phyloP scores from a whole-genome alignment of 2,329 filamentous ascomycete species.

The Trichoderma citrinoviride region DNA sequence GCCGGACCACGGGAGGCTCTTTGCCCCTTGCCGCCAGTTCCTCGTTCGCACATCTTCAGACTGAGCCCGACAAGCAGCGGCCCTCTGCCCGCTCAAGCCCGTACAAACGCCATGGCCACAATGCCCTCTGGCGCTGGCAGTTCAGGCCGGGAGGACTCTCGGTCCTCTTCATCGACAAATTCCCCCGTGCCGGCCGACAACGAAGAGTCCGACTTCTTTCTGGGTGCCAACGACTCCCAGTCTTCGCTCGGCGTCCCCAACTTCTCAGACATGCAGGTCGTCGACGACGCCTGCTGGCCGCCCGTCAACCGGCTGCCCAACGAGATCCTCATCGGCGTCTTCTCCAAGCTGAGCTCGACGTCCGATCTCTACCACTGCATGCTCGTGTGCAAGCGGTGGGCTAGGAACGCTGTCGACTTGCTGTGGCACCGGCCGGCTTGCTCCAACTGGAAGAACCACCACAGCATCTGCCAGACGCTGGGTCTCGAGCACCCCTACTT shows the following conservation, averaged over 20 bases:
- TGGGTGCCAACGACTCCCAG: slow-evolving; percentile 84
- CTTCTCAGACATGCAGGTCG: slow-evolving; percentile 68
- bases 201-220: slow-evolving; percentile 92
- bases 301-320: slow-evolving; percentile 84
- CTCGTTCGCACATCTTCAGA: background rate
- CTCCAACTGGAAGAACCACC: slow-evolving; percentile 78
- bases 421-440: slow-evolving; percentile 94
- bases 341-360: slow-evolving; percentile 74
- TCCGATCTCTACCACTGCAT: slow-evolving; percentile 82
- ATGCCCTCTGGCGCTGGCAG: slow-evolving; percentile 24
- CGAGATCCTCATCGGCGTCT: slow-evolving; percentile 91
- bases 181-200: slow-evolving; percentile 75
- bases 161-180: slow-evolving; percentile 67
- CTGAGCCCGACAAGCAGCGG: slow-evolving; percentile 11
- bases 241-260: slow-evolving; percentile 84
- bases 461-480: slow-evolving; percentile 77
- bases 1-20: background rate
- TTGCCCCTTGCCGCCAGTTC: background rate
- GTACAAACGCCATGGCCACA: slow-evolving; percentile 18
- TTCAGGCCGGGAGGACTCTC: slow-evolving; percentile 51
- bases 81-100: background rate
- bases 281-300: slow-evolving; percentile 64
- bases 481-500: slow-evolving; percentile 74
- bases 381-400: slow-evolving; percentile 93
- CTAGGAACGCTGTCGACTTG: slow-evolving; percentile 84